Conservation (phyloP, 78 protist species). For the Dictyostelium intermedium region DNA sequence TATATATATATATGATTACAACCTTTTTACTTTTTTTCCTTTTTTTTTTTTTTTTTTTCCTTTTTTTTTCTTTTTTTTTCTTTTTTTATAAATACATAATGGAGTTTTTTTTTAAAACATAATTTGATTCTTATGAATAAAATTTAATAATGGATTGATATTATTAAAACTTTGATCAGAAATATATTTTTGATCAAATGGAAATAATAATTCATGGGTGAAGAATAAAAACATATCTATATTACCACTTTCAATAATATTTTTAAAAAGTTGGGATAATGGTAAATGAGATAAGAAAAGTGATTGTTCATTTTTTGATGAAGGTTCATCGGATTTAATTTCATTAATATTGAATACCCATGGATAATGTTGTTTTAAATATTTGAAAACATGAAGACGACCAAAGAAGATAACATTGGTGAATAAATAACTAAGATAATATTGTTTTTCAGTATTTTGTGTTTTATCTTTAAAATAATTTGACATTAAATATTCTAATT, state of each 20-base stretch:
- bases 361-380: not conserved
- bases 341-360: not conserved
- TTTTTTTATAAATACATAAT: too few species aligned
- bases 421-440: not conserved
- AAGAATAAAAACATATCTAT: not conserved
- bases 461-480: not conserved
- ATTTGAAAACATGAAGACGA: not conserved
- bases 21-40: too few species aligned
- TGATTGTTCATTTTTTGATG: not conserved
- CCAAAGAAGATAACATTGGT: not conserved
- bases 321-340: not conserved
- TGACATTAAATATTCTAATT: not conserved
- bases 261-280: not conserved
- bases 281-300: not conserved
- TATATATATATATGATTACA: too few species aligned
- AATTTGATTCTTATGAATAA: not conserved
- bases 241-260: not conserved
- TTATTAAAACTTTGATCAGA: not conserved
- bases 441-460: not conserved
- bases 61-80: too few species aligned
- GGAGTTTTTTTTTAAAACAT: not conserved
- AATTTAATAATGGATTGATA: not conserved
- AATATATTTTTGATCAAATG: not conserved
- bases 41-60: too few species aligned
- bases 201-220: not conserved